Evolutionary conservation across 169 alveolate species (phyloP), one percentile per base, ranked within the genome.

Genomic region (Plasmodium knowlesi): DNA sequence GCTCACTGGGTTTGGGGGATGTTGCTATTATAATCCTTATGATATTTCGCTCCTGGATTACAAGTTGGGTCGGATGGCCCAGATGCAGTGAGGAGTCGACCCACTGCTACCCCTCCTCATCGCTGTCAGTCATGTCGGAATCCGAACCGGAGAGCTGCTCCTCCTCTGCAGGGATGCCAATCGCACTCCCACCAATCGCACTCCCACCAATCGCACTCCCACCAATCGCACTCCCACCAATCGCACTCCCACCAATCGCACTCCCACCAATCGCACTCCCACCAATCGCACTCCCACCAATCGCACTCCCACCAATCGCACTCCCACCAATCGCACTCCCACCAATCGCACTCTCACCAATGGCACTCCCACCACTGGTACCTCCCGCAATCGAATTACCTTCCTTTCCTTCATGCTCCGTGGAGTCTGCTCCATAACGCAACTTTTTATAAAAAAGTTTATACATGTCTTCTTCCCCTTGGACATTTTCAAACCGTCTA

Each of bases 61-160:
- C 10, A 74, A 53, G 19, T 53, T 86, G 22, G 46, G 53, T 1
- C 37, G 39, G 46, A 37, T 83, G 34, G 41, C 50, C 61, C 4
- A 22, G 61, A 14, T 1, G 22, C 22, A 22, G 61, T 14, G 61
- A 16, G 3, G 61, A 2, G 22, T 1, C 25, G 61, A 3, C 10
- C 19, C 6, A 9, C 8, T 39, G 1, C 61, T 50, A 50, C 22
- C 25, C 61, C 61, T 67, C 93, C 43, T 86, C 93, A 14, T 86
- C 93, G 54, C 93, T 86, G 61, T 86, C 93, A 1, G 93, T 86
- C 32, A 41, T 50, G 28, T 86, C 93, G 9, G 93, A 86, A 3
- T 86, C 93, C 19, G 86, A 74, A 34, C 57, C 41, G 12, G 41
- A 41, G 30, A 32, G 19, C 6, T 53, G n/a, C 8, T 57, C 86